Conservation (phyloP, 768 basidiomycete species). For the Zangia roseola region DNA sequence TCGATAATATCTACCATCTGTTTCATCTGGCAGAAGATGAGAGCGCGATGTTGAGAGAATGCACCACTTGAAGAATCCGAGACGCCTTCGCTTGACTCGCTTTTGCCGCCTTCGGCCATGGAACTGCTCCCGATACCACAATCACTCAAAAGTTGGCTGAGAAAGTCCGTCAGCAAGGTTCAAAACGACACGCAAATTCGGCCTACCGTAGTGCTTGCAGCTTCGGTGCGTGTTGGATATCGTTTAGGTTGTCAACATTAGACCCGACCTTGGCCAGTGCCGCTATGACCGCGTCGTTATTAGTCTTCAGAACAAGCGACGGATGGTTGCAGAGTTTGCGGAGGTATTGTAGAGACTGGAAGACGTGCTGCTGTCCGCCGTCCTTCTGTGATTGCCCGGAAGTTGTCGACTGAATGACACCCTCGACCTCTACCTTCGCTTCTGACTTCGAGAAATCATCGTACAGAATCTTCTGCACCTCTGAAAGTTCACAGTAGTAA, state of each 20-base stretch:
- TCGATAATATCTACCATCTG: slow-evolving; percentile 99
- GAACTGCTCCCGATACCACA: slow-evolving; percentile 82
- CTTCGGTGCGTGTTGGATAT: slow-evolving; percentile 93
- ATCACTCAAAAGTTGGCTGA: slow-evolving; percentile 88
- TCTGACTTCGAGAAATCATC: slow-evolving; percentile 89
- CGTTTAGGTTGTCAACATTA: slow-evolving; percentile 51
- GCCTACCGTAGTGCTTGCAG: slow-evolving; percentile 84
- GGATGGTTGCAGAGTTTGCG: slow-evolving; percentile 99
- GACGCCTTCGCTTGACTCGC: slow-evolving; percentile 62
- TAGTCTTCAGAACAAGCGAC: slow-evolving; percentile 79
- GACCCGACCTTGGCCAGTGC: slow-evolving; percentile 57
- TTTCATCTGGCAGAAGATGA: slow-evolving; percentile 99
- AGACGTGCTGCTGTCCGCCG: slow-evolving; percentile 78
- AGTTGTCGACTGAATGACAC: slow-evolving; percentile 52
- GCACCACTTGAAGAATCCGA: slow-evolving; percentile 44
- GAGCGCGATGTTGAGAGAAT: slow-evolving; percentile 95
- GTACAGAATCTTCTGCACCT: slow-evolving; percentile 90
- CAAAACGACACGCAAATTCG: background rate
- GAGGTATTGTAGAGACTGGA: slow-evolving; percentile 95
- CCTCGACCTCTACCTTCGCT: slow-evolving; percentile 61
- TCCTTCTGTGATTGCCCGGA: slow-evolving; percentile 35
- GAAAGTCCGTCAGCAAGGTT: slow-evolving; percentile 4
- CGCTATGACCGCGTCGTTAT: slow-evolving; percentile 53
- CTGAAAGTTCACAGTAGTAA: slow-evolving; percentile 97
- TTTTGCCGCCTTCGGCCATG: slow-evolving; percentile 56